Base-by-base conservation (phyloP, 2,329 filamentous ascomycete species). In the Thermoascus crustaceus region DNA sequence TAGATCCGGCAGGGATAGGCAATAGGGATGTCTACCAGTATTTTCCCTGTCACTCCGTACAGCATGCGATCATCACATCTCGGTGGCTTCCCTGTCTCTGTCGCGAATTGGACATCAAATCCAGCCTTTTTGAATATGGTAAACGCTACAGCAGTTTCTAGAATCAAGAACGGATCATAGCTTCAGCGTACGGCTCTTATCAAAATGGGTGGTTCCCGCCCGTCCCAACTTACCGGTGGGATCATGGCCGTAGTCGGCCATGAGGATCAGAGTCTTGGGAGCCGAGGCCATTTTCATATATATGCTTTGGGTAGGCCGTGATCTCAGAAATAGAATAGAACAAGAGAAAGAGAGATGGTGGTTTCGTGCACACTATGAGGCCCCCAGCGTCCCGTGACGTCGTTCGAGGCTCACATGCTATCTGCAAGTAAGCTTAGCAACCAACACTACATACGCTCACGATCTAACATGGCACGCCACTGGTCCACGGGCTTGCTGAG, bases 171-270 rank as follows among this genome's bases (percentile, higher is more conserved):
- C n/a, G n/a, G n/a, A n/a, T n/a, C n/a, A n/a, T n/a, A n/a, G n/a
- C n/a, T n/a, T n/a, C n/a, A n/a, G n/a, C n/a, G n/a, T n/a, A n/a
- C n/a, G n/a, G n/a, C n/a, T n/a, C n/a, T n/a, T n/a, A n/a, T n/a
- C n/a, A n/a, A n/a, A n/a, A n/a, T n/a, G n/a, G n/a, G n/a, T n/a
- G n/a, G n/a, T n/a, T n/a, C n/a, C n/a, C n/a, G n/a, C n/a, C n/a
- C n/a, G n/a, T n/a, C 10, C 8, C 27, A 11, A 33, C 43, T 24
- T 43, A 73, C 71, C 69, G 29, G 71, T 73, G 2, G 71, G 72
- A 43, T 75, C 71, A 45, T 74, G 68, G 27, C 70, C 71, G 41
- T 73, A 73, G 45, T 75, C 70, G 26, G 70, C 63, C 69, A 74
- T 73, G 35, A 71, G 45, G 27, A 73, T 64, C 24, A 71, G 46